Base-by-base conservation (phyloP, 2,329 filamentous ascomycete species). In the Penicillium sp. region DNA sequence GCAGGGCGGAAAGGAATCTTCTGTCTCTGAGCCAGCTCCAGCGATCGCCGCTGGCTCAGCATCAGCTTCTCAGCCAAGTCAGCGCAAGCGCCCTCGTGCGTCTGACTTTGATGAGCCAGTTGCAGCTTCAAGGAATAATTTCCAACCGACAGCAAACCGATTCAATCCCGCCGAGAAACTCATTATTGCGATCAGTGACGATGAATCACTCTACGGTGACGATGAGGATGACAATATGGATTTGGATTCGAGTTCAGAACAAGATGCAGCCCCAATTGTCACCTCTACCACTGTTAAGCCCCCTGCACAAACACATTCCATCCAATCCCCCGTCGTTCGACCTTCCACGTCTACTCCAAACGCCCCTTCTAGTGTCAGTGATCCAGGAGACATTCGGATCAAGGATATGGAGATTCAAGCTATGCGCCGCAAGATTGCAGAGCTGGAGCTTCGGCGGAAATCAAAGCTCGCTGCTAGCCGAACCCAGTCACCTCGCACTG, bases 151-250 rank as follows among this genome's bases (percentile, higher is more conserved):
- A 39, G 75, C 43, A 3, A 54, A 41, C 19, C 42, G 46, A n/a
- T 37, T 28, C 3, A 46, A 53, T 19, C 73, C 79, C 43, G 77
- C 84, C 19, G 77, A 83, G 41, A 79, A 79, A 2, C 80, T 95
- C 44, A 80, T 95, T 33, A 95, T 95, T 58, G 82, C 95, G 56
- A 85, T 95, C 33, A 95, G 89, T 64, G 91, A 95, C 25, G 82
- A 85, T 56, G 83, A 86, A 50, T 75, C 65, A 8, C 47, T 67
- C 8, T 67, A 70, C 41, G 65, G 59, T 4, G 63, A 68, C 44
- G 63, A 67, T 29, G 63, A 65, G 27, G 57, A 54, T 10, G 57
- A 62, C 16, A 39, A 49, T n/a, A 66, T 67, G 65, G 61, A 65
- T 3, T 47, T 61, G n/a, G 63, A 62, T 35, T 52, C 57, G 4